Conservation (phyloP, 164 flowering plant species). For the Stephania cephalantha region DNA sequence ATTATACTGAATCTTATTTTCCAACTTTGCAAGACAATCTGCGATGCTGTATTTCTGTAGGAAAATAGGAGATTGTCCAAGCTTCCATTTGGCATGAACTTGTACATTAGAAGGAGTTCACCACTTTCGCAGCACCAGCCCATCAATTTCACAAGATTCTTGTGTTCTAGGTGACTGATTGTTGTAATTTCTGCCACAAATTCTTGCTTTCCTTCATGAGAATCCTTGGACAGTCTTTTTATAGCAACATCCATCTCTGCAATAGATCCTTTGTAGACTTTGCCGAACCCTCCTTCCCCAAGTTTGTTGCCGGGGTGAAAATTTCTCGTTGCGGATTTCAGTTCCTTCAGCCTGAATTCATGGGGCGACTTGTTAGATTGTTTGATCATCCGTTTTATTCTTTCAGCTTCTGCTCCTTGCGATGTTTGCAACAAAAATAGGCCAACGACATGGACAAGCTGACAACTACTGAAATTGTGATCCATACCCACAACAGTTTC, state of each 20-base stretch:
- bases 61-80: conserved; percentile 27
- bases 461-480: conserved; percentile 17
- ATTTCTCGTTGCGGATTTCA: conserved; percentile 10
- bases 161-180: conserved; percentile 11
- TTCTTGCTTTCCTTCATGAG: conserved; percentile 1
- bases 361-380: neutral
- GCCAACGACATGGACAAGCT: neutral
- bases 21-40: conserved; percentile 29
- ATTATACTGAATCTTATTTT: conserved; percentile 36
- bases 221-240: conserved; percentile 8
- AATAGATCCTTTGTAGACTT: conserved; percentile 9
- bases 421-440: neutral
- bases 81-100: conserved; percentile 58
- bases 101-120: conserved; percentile 55
- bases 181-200: conserved; percentile 13
- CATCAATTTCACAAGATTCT: conserved; percentile 8
- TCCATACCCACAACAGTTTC: conserved; percentile 24
- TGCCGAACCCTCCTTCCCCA: conserved; percentile 11
- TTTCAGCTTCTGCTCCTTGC: neutral
- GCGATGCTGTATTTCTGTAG: neutral
- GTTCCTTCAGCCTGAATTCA: conserved; percentile 2
- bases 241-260: conserved; percentile 4
- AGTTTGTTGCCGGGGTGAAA: conserved; percentile 9
- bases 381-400: neutral
- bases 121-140: conserved; percentile 51